Conservation (phyloP, 2,329 filamentous ascomycete genomes). For the Nemania serpens region DNA sequence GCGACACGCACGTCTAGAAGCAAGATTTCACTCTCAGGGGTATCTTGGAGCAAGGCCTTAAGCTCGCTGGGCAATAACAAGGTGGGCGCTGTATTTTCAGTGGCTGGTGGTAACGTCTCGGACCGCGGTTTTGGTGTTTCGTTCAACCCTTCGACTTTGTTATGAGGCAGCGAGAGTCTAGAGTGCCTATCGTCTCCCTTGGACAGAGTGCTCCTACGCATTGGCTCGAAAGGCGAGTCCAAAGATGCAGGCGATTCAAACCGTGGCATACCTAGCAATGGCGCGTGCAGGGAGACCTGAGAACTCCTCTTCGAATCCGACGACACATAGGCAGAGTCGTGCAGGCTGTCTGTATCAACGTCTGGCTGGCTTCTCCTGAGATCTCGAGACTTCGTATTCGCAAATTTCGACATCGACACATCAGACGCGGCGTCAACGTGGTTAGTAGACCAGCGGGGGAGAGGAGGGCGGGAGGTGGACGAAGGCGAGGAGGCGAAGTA, state of each 20-base stretch:
- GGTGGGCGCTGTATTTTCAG: slow-evolving; percentile 52
- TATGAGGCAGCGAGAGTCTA: slow-evolving; percentile 58
- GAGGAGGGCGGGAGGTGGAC: slow-evolving; percentile 46
- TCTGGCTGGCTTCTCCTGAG: slow-evolving; percentile 45
- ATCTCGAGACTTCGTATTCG: slow-evolving; percentile 32
- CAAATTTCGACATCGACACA: slow-evolving; percentile 30
- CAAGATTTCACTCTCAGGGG: slow-evolving; percentile 55
- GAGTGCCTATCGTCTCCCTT: slow-evolving; percentile 57
- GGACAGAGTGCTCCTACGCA: slow-evolving; percentile 43
- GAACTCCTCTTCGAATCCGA: slow-evolving; percentile 60
- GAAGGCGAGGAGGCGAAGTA: slow-evolving; percentile 49
- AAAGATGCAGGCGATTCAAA: slow-evolving; percentile 51
- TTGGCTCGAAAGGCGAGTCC: slow-evolving; percentile 42
- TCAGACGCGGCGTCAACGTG: slow-evolving; percentile 50
- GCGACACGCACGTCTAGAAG: slow-evolving; percentile 86
- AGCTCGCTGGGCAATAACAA: slow-evolving; percentile 62
- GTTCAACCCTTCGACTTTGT: slow-evolving; percentile 49
- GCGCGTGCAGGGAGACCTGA: slow-evolving; percentile 50
- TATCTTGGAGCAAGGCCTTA: slow-evolving; percentile 57
- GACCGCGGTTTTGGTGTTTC: slow-evolving; percentile 44
- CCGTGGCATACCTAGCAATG: slow-evolving; percentile 49
- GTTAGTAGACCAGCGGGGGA: slow-evolving; percentile 55
- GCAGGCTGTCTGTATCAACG: slow-evolving; percentile 50
- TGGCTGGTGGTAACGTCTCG: slow-evolving; percentile 57
- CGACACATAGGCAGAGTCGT: slow-evolving; percentile 61